phyloP scores from a whole-genome alignment of 208 protist species.

The Naegleria fowleri region DNA sequence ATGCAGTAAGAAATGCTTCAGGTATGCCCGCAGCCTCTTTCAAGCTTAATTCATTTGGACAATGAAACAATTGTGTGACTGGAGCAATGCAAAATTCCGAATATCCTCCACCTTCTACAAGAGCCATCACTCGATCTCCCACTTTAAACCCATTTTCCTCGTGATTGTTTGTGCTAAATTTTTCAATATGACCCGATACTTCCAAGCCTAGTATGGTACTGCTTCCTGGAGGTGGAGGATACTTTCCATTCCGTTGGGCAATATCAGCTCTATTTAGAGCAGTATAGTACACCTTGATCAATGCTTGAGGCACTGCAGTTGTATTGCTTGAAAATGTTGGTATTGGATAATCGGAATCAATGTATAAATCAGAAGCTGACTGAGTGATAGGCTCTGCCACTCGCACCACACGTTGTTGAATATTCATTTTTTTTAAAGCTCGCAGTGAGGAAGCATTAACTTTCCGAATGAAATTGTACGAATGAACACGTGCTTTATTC shows the following conservation, averaged over 20 bases:
- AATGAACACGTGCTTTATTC: no score
- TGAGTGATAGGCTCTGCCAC: not conserved
- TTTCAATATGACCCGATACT: constrained; percentile 68
- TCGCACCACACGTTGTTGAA: not conserved
- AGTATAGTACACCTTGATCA: constrained; percentile 15
- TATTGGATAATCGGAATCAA: not conserved
- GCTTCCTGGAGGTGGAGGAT: constrained; percentile 67
- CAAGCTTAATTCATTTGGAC: constrained; percentile 68
- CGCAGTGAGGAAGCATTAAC: no score
- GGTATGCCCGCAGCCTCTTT: constrained; percentile 77
- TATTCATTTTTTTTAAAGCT: not conserved
- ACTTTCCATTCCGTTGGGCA: constrained; percentile 66
- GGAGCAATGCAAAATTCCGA: constrained; percentile 73
- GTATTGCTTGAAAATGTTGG: not conserved
- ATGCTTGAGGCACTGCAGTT: not conserved
- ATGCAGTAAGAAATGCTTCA: constrained; percentile 81
- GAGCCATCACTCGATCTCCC: constrained; percentile 72
- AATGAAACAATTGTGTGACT: constrained; percentile 60
- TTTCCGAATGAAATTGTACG: no score
- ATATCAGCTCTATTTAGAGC: constrained; percentile 43
- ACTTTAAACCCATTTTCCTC: constrained; percentile 57
- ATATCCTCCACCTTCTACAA: constrained; percentile 78
- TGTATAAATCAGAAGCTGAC: not conserved
- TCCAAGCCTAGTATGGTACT: constrained; percentile 76
- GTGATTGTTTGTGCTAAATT: constrained; percentile 43